Evolutionary conservation across 805 yeast species (phyloP).

Genomic region (Starmerella cellae): DNA sequence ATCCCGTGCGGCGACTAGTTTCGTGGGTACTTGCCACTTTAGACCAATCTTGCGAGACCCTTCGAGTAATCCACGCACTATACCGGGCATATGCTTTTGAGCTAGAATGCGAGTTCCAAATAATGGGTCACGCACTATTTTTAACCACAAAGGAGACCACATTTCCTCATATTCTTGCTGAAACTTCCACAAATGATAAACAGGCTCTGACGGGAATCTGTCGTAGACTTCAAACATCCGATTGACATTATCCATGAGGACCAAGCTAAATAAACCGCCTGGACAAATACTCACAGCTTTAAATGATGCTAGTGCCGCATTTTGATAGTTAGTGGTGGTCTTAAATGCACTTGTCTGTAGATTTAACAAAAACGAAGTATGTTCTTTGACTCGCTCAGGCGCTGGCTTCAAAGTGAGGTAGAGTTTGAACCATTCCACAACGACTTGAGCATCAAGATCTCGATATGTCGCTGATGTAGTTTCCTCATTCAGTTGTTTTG

Average conservation of each 20-base stretch:
- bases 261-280: not conserved
- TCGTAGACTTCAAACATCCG: not conserved
- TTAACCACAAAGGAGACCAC: not conserved
- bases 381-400: not conserved
- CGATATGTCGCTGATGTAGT: slow-evolving; percentile 3
- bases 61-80: slow-evolving; percentile 1
- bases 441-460: slow-evolving; percentile 2
- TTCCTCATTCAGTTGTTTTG: slow-evolving; percentile 1
- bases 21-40: slow-evolving; percentile 1
- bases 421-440: slow-evolving; percentile 7
- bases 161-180: not conserved
- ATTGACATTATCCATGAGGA: not conserved
- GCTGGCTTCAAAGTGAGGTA: not conserved
- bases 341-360: not conserved
- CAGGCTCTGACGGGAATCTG: not conserved
- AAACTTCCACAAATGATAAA: slow-evolving; percentile 6
- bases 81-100: not conserved
- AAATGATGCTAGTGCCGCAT: not conserved
- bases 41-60: slow-evolving; percentile 6
- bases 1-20: not conserved
- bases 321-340: not conserved
- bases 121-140: not conserved
- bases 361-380: not conserved
- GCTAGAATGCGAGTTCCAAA: not conserved
- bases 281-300: not conserved